phyloP scores from a whole-genome alignment of 768 basidiomycete species.

The Tulasnella sp. region DNA sequence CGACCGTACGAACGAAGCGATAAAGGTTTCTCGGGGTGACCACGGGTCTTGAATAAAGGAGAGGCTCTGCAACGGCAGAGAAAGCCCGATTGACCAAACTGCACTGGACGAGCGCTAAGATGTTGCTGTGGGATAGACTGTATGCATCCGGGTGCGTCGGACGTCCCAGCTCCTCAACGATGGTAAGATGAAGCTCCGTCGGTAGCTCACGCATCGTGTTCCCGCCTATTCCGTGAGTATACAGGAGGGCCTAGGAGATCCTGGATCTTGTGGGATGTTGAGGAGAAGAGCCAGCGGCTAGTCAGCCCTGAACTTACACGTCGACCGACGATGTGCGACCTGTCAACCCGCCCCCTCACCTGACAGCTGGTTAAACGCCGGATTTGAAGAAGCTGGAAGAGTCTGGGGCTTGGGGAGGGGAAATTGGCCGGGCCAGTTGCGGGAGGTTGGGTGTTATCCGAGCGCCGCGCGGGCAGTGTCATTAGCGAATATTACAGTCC shows the following conservation, averaged over 20 bases:
- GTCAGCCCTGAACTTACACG: background rate
- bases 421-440: background rate
- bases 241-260: background rate
- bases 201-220: conserved; percentile 16
- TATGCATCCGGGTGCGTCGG: conserved; percentile 12
- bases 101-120: background rate
- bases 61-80: background rate
- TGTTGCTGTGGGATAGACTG: background rate
- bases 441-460: background rate
- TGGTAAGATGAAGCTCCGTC: conserved; percentile 1
- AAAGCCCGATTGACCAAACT: conserved; percentile 4
- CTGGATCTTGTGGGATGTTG: background rate
- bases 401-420: background rate
- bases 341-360: background rate
- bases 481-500: conserved; percentile 3
- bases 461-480: background rate
- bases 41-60: conserved; percentile 11
- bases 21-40: conserved; percentile 9
- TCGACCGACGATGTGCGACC: background rate
- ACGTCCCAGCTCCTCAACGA: conserved; percentile 16
- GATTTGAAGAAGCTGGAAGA: background rate
- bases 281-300: background rate
- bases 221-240: background rate
- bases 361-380: background rate
- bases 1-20: background rate